Percentiles rank a stretch among this genome's conserved stretches.
phyloP scores from a whole-genome alignment of 2,329 filamentous ascomycete genomes.

The Colletotrichum navitas region DNA sequence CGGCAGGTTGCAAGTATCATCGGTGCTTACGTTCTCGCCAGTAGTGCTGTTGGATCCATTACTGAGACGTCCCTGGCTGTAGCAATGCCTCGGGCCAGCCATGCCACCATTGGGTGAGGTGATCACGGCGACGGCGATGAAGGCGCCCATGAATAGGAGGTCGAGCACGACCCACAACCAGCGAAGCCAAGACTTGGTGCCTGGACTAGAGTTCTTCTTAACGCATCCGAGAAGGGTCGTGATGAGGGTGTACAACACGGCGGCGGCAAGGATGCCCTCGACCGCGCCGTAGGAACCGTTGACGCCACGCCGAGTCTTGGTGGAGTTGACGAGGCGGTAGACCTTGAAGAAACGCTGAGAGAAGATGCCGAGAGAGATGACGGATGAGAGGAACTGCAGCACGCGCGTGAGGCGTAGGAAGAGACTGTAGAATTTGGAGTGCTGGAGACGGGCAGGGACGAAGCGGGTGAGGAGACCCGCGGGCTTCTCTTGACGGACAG shows the following conservation, averaged over 20 bases:
- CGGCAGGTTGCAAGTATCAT: slow-evolving; percentile 12
- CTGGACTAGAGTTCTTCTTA: slow-evolving; percentile 46
- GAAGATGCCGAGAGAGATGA: slow-evolving; percentile 58
- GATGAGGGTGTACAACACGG: slow-evolving; percentile 57
- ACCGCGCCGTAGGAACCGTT: slow-evolving; percentile 53
- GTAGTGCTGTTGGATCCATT: background rate
- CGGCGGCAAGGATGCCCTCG: slow-evolving; percentile 59
- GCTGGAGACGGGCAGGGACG: slow-evolving; percentile 40
- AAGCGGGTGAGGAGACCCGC: slow-evolving; percentile 44
- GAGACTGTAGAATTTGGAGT: slow-evolving; percentile 43
- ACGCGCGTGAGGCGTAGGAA: slow-evolving; percentile 54
- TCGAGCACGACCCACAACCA: slow-evolving; percentile 58
- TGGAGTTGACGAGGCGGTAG: slow-evolving; percentile 50
- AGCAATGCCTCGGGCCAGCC: slow-evolving; percentile 48
- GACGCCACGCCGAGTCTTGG: slow-evolving; percentile 50
- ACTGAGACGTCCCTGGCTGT: background rate
- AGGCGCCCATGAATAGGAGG: slow-evolving; percentile 55
- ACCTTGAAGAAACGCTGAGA: slow-evolving; percentile 56
- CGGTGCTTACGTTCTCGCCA: background rate
- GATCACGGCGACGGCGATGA: slow-evolving; percentile 58
- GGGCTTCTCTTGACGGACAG: slow-evolving; percentile 8
- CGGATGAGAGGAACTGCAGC: slow-evolving; percentile 58
- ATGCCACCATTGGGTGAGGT: slow-evolving; percentile 52
- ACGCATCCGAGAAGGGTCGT: slow-evolving; percentile 51
- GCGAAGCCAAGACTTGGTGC: slow-evolving; percentile 50